Percentiles rank a stretch among this genome's conserved stretches.
Conservation (phyloP, 352 stramenopile species). For the Discostella stelligera region DNA sequence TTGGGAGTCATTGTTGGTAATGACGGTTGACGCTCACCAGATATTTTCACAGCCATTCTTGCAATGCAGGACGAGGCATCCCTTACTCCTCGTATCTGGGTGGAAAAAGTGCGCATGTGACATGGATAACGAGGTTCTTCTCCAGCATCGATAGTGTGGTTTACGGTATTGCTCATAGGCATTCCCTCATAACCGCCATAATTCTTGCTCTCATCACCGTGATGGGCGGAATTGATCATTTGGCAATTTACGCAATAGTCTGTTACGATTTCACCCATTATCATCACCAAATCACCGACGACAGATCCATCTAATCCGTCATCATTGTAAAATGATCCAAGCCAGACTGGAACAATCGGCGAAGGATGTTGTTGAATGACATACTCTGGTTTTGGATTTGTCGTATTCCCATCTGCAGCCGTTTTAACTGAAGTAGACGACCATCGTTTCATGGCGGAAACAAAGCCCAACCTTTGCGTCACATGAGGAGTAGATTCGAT, state of each 20-base stretch:
- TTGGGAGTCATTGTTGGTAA: not conserved
- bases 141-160: not conserved
- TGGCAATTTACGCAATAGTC: constrained; percentile 31
- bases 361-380: constrained; percentile 50
- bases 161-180: not conserved
- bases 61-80: constrained; percentile 39
- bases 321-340: constrained; percentile 40
- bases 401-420: not conserved
- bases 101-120: not conserved
- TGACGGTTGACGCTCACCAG: not conserved
- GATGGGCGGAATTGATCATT: constrained; percentile 4
- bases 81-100: constrained; percentile 8
- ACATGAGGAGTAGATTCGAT: not conserved
- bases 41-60: constrained; percentile 3
- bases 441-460: constrained; percentile 1
- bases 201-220: not conserved
- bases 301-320: constrained; percentile 51
- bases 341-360: constrained; percentile 56
- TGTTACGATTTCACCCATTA: constrained; percentile 57
- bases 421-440: constrained; percentile 12
- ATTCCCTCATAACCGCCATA: constrained; percentile 4
- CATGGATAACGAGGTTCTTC: not conserved
- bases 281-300: constrained; percentile 55
- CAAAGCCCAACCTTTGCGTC: constrained; percentile 4
- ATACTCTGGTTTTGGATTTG: constrained; percentile 25